Conservation (phyloP, 2,329 filamentous ascomycete species). For the Emergomyces africanus region DNA sequence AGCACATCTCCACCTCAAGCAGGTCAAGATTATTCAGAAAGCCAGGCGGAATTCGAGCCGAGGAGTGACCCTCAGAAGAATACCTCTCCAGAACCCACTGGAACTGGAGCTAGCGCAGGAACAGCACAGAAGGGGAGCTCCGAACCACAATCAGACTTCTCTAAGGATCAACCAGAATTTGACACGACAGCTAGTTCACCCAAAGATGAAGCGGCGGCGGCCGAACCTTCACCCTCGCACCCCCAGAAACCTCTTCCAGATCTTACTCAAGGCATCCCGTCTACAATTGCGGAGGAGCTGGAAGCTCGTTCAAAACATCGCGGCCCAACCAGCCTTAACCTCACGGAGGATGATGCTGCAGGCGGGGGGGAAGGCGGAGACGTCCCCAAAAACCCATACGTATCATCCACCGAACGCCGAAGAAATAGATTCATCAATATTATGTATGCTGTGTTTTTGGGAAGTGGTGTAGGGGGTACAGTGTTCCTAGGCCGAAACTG, state of each 20-base stretch:
- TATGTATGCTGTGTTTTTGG: constrained; percentile 51
- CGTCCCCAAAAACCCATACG: constrained; percentile 65
- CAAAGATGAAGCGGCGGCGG: constrained; percentile 11
- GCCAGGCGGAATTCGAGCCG: constrained; percentile 28
- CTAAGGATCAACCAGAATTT: constrained; percentile 23
- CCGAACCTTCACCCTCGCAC: constrained; percentile 13
- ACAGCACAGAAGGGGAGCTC: constrained; percentile 4
- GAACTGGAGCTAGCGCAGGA: constrained; percentile 15
- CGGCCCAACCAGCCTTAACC: constrained; percentile 32
- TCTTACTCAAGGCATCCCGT: constrained; percentile 87
- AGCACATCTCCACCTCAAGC: not conserved
- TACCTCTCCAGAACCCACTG: constrained; percentile 17
- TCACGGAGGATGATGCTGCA: constrained; percentile 36
- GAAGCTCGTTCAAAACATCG: constrained; percentile 26
- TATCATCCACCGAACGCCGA: constrained; percentile 79
- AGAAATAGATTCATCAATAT: constrained; percentile 64
- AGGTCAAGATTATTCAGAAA: constrained; percentile 19
- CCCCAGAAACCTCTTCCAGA: constrained; percentile 66
- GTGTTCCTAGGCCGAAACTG: constrained; percentile 80
- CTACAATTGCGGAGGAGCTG: constrained; percentile 71
- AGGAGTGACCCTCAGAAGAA: constrained; percentile 21
- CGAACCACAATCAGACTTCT: constrained; percentile 12
- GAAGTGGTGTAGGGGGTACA: constrained; percentile 44
- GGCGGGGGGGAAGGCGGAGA: constrained; percentile 39
- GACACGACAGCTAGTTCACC: constrained; percentile 16